Percentiles rank a stretch among this genome's conserved stretches.
Conservation (phyloP, 768 basidiomycete genomes). For the Suillus discolor region DNA sequence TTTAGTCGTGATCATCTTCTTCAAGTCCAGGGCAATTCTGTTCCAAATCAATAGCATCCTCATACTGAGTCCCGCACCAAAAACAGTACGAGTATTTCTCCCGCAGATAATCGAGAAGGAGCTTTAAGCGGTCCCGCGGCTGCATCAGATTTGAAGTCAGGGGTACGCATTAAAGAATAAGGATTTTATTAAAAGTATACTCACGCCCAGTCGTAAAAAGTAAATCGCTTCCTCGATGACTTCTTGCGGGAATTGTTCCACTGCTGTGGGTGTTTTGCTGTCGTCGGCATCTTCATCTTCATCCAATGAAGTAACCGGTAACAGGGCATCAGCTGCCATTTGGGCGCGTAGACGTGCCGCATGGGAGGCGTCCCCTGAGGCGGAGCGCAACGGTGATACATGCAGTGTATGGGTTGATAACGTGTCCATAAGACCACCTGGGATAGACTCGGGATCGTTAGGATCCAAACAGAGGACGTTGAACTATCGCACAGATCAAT, state of each 20-base stretch:
- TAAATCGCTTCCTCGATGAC: slow-evolving; percentile 66
- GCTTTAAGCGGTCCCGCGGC: slow-evolving; percentile 69
- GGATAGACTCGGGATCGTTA: slow-evolving; percentile 62
- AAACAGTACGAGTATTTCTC: slow-evolving; percentile 77
- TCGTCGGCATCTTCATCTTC: slow-evolving; percentile 38
- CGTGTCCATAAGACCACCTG: slow-evolving; percentile 62
- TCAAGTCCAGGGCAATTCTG: slow-evolving; percentile 71
- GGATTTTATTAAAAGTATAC: slow-evolving; percentile 19
- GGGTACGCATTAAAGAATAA: slow-evolving; percentile 12
- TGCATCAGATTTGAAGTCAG: slow-evolving; percentile 32
- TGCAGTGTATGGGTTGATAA: slow-evolving; percentile 44
- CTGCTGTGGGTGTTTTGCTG: slow-evolving; percentile 20
- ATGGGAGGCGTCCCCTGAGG: slow-evolving; percentile 21
- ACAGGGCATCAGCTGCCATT: slow-evolving; percentile 76
- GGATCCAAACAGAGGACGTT: slow-evolving; percentile 83
- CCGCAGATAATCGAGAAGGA: slow-evolving; percentile 76
- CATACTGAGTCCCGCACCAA: slow-evolving; percentile 85
- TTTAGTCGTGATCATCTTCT: slow-evolving; percentile 81
- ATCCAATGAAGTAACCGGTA: slow-evolving; percentile 43
- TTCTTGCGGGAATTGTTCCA: slow-evolving; percentile 49
- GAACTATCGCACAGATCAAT: slow-evolving; percentile 50
- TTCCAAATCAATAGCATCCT: slow-evolving; percentile 58
- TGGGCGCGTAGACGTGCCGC: slow-evolving; percentile 62
- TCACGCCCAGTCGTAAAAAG: slow-evolving; percentile 67
- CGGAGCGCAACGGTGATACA: slow-evolving; percentile 12